These are phyloP conservation scores for Aureobasidium mangrovei DNA, from an alignment of 2,329 filamentous ascomycete genomes.

Conservation along the genomic window DNA sequence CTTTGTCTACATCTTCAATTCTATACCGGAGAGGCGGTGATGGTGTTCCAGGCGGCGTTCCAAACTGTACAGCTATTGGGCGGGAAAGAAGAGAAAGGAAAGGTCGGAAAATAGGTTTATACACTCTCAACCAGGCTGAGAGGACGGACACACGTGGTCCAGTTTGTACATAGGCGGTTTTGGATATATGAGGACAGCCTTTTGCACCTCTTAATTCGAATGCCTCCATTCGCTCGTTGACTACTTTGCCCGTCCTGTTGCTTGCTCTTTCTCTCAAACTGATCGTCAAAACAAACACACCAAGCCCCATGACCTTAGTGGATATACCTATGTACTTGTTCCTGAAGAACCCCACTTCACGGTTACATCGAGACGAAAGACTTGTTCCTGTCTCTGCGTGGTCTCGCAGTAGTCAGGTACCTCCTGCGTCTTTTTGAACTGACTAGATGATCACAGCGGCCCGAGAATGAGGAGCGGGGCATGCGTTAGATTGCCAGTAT, in stretches of 20 bases:
- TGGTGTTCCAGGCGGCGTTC: conserved; percentile 5
- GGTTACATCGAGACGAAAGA: neutral
- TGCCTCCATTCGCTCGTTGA: neutral
- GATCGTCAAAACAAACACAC: neutral
- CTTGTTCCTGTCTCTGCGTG: neutral
- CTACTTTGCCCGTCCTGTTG: neutral
- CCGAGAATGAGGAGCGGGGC: neutral
- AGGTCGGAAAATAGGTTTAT: neutral
- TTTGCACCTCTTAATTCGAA: neutral
- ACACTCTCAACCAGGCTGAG: neutral
- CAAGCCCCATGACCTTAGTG: neutral
- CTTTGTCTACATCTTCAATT: conserved; percentile 1
- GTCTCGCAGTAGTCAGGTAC: neutral
- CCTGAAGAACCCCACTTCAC: no score
- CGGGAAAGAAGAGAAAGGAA: neutral
- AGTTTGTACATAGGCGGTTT: neutral
- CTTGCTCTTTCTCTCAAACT: neutral
- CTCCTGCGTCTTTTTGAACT: neutral
- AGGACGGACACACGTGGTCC: neutral
- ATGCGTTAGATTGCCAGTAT: neutral
- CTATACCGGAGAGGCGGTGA: neutral
- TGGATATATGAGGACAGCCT: neutral
- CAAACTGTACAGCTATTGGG: conserved; percentile 1
- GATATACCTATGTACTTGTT: neutral
- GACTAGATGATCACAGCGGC: neutral